Conservation (phyloP, 2,329 filamentous ascomycete species). For the Xylaria sp. region DNA sequence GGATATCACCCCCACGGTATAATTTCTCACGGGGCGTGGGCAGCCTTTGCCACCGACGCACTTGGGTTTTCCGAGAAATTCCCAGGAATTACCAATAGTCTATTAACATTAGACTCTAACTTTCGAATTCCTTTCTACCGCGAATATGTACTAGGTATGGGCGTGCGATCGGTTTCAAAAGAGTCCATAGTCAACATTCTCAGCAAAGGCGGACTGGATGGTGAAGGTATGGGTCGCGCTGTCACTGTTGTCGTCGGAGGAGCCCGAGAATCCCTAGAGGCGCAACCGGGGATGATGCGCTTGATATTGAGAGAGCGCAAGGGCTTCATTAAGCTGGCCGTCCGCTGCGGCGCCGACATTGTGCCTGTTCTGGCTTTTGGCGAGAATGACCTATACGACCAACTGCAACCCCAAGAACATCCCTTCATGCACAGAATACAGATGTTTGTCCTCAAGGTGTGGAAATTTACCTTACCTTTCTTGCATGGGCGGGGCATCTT, state of each 20-base stretch:
- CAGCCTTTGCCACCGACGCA: conserved; percentile 89
- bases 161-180: conserved; percentile 87
- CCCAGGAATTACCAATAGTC: conserved; percentile 92
- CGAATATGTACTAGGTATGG: conserved; percentile 91
- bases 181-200: conserved; percentile 92
- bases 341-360: conserved; percentile 90
- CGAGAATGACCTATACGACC: conserved; percentile 96
- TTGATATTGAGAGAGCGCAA: conserved; percentile 86
- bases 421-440: conserved; percentile 84
- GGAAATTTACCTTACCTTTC: conserved; percentile 92
- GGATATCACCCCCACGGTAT: conserved; percentile 98
- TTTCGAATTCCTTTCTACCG: conserved; percentile 94
- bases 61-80: conserved; percentile 88
- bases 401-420: conserved; percentile 80
- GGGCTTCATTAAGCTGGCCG: conserved; percentile 93
- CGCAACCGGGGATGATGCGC: conserved; percentile 79
- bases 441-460: conserved; percentile 82
- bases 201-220: conserved; percentile 78
- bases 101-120: conserved; percentile 94
- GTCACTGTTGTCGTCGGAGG: conserved; percentile 97
- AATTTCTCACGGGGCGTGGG: conserved; percentile 95
- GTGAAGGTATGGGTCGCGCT: conserved; percentile 89
- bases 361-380: conserved; percentile 94
- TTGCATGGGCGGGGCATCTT: conserved; percentile 93
- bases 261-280: conserved; percentile 90